These are phyloP conservation scores for Raffaelea ambrosiae DNA, from an alignment of 2,329 filamentous ascomycete species.

Conservation along the genomic window DNA sequence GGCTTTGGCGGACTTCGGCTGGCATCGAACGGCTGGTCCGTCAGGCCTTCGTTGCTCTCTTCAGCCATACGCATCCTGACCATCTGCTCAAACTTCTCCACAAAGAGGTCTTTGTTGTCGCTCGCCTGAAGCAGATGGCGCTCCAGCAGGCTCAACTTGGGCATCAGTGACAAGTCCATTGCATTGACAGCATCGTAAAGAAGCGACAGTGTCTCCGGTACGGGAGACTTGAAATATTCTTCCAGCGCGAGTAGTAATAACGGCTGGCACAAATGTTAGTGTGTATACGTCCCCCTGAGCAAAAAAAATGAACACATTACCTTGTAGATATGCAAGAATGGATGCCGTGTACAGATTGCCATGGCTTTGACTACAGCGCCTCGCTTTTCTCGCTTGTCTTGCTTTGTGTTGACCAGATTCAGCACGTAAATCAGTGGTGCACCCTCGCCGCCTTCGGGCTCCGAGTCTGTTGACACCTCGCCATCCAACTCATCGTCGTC, in stretches of 20 bases:
- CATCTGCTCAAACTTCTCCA: slow-evolving; percentile 96
- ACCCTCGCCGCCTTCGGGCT: slow-evolving; percentile 66
- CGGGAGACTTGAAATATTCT: slow-evolving; percentile 91
- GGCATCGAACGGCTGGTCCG: slow-evolving; percentile 36
- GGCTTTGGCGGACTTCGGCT: slow-evolving; percentile 37
- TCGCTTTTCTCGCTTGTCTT: slow-evolving; percentile 86
- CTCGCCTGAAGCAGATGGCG: slow-evolving; percentile 78
- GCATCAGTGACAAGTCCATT: slow-evolving; percentile 95
- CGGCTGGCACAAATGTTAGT: slow-evolving; percentile 46
- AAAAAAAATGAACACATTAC: slow-evolving; percentile 28
- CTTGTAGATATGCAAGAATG: slow-evolving; percentile 98
- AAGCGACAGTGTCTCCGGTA: slow-evolving; percentile 76
- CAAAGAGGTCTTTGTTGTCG: slow-evolving; percentile 91
- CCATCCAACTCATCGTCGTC: slow-evolving; percentile 39
- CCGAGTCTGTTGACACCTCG: slow-evolving; percentile 47
- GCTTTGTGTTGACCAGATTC: slow-evolving; percentile 96
- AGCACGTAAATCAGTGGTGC: slow-evolving; percentile 94
- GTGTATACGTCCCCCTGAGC: not conserved
- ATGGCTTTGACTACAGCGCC: slow-evolving; percentile 95
- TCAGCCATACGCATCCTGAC: slow-evolving; percentile 72
- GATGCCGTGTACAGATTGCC: slow-evolving; percentile 96
- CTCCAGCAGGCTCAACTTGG: slow-evolving; percentile 74
- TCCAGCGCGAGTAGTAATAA: slow-evolving; percentile 83
- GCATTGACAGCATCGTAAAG: slow-evolving; percentile 89
- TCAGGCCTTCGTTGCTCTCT: slow-evolving; percentile 31